Evolutionary conservation across 2,329 filamentous ascomycete genomes (phyloP), one percentile per base, ranked within the genome.

Genomic region (Claviceps spartinae): DNA sequence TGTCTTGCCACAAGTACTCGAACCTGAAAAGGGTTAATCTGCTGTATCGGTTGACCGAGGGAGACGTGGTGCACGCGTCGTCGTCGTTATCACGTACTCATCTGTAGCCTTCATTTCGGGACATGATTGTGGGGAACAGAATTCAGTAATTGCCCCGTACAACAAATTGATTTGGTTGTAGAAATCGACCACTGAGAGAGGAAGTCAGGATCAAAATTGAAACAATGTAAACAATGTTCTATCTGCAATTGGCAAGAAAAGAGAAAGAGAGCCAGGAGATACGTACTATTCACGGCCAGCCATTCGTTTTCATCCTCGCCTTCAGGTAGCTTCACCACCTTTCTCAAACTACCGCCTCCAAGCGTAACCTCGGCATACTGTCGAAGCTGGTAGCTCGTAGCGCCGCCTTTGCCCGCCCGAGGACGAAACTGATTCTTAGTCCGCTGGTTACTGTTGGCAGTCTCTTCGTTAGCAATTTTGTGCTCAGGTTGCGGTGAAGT

Each of bases 61-160:
- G 41, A 14, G 34, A 14, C 16, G 8, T 11, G 14, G 9, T 22
- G n/a, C 16, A 34, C 20, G 4, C 40, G 2, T 14, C 26, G 4
- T 24, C 22, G 26, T n/a, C 38, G 13, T 49, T 26, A 3, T 16
- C 40, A 34, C 81, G 58, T 77, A 93, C 85, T 98, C 93, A 72
- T 98, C 94, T 9, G 93, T 98, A n/a, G 93, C 93, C 71, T 98
- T 98, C 93, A 98, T 98, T 72, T 97, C 93, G 0, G 93, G 93
- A 68, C 93, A 98, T 58, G 89, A 89, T 66, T 93, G 86, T 36
- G 93, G 91, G 26, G 93, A 97, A 76, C 93, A 98, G 71, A 98
- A 98, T 67, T 98, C 93, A 54, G 93, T 98, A 66, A 98, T 98
- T 59, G 93, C 93, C 54, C 94, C 94, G 68, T 98, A 98, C 54